A percentile compares a stretch with the other conserved stretches of the same genome.
Evolutionary conservation across 441 rosid genomes (phyloP).

Genomic region (Populus tomentosa): DNA sequence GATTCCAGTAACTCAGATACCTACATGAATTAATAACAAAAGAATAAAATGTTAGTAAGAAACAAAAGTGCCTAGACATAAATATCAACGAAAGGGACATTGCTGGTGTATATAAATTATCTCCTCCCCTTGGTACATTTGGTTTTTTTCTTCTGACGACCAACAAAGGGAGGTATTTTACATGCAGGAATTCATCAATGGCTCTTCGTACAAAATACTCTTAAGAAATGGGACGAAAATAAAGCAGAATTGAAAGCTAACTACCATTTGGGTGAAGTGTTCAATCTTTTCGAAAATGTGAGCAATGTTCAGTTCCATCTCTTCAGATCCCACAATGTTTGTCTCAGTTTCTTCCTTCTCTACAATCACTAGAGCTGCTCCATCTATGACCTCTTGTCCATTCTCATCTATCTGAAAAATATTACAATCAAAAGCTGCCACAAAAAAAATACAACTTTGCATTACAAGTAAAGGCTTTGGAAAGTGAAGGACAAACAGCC

Average conservation of each 20-base stretch:
- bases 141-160: no score
- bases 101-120: not conserved
- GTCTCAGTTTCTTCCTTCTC: slow-evolving; percentile 55
- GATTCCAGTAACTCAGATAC: slow-evolving; percentile 74
- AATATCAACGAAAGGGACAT: not conserved
- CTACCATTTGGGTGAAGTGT: slow-evolving; percentile 67
- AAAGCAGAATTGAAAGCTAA: not conserved
- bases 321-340: slow-evolving; percentile 53
- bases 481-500: no score
- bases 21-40: slow-evolving; percentile 25
- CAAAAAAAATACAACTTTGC: not conserved
- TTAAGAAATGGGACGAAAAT: not conserved
- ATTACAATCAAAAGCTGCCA: not conserved
- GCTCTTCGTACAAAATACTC: not conserved
- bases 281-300: slow-evolving; percentile 66
- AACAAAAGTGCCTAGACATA: not conserved
- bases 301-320: slow-evolving; percentile 56
- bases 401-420: slow-evolving; percentile 42
- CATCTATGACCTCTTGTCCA: slow-evolving; percentile 33
- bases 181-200: no score
- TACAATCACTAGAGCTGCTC: slow-evolving; percentile 25
- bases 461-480: no score
- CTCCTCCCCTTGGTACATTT: no score
- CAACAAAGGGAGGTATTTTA: no score
- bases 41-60: not conserved